Evolutionary conservation across 371 early-diverging fungal genomes (phyloP), one percentile per base, ranked within the genome.

Genomic region (Mucor piriformis): DNA sequence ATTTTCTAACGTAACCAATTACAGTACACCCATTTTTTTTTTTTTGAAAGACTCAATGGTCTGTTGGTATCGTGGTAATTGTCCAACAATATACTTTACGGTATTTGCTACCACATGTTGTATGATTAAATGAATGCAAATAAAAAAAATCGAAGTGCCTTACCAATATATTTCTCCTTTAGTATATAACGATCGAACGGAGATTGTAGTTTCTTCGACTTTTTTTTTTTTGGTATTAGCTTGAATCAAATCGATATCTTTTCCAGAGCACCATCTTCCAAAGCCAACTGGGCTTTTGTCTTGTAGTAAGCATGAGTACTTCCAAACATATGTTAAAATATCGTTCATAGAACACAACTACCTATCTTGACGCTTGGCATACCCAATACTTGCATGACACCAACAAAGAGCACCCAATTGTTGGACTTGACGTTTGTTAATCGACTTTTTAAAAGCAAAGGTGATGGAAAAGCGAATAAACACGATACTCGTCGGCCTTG

Each of bases 1-100:
- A 64, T 59, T 64, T 64, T 59, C 59, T 55, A n/a, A 33, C 33
- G 50, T 64, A 64, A 37, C 59, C 65, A 51, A 59, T 51, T 21
- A 55, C 65, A 47, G 59, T 23, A 50, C 50, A 58, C 32, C 65
- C 59, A 54, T 64, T 48, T 15, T 59, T 47, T 40, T 64, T 59
- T 48, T n/a, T n/a, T n/a, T n/a, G n/a, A 64, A 49, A 56, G 54
- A 54, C 48, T 55, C 40, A 40, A 63, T 63, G 15, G 50, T 51
- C 50, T 57, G 40, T 37, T 57, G 58, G 56, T 55, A 54, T 54
- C 46, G 35, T 35, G 56, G 47, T 47, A 56, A 56, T 23, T 57
- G 57, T 57, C 37, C 57, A 48, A 16, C 57, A 48, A 57, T 47
- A 35, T 48, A 48, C 15, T 57, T 47, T 38, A 57, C 38, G 48